Percentiles rank a stretch among this genome's conserved stretches.
Evolutionary conservation across 2,329 filamentous ascomycete species (phyloP).

Genomic region (Coniella lustricola): DNA sequence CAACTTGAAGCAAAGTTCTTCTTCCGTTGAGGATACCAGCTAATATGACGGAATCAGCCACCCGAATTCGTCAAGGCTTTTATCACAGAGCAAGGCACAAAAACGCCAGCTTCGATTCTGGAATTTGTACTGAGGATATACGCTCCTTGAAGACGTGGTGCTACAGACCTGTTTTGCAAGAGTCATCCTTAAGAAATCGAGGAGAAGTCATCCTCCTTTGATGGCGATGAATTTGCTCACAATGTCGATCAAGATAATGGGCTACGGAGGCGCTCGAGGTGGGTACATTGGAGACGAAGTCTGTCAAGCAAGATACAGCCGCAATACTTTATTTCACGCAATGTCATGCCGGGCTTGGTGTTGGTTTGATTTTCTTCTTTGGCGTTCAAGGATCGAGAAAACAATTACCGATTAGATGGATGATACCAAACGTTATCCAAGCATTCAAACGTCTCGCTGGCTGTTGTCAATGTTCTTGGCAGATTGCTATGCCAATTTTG

Average conservation of each 20-base stretch:
- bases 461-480: too few relatives aligned
- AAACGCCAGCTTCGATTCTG: conserved; percentile 62
- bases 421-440: neutral
- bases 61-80: conserved; percentile 64
- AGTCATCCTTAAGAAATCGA: too few relatives aligned
- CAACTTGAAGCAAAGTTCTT: neutral
- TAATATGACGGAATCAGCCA: conserved; percentile 38
- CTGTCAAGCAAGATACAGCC: neutral
- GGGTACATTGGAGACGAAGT: too few relatives aligned
- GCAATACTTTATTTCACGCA: neutral
- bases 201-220: too few relatives aligned
- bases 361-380: neutral
- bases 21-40: neutral
- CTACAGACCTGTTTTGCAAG: too few relatives aligned
- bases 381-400: conserved; percentile 2
- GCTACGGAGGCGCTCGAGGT: too few relatives aligned
- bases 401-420: neutral
- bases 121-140: conserved; percentile 63
- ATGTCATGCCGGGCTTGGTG: neutral
- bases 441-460: too few relatives aligned
- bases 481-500: too few relatives aligned
- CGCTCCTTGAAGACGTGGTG: conserved; percentile 1
- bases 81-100: conserved; percentile 68
- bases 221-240: neutral
- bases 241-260: too few relatives aligned